Evolutionary conservation across 805 yeast species (phyloP).

Genomic region (Cyberlindnera maclurae): DNA sequence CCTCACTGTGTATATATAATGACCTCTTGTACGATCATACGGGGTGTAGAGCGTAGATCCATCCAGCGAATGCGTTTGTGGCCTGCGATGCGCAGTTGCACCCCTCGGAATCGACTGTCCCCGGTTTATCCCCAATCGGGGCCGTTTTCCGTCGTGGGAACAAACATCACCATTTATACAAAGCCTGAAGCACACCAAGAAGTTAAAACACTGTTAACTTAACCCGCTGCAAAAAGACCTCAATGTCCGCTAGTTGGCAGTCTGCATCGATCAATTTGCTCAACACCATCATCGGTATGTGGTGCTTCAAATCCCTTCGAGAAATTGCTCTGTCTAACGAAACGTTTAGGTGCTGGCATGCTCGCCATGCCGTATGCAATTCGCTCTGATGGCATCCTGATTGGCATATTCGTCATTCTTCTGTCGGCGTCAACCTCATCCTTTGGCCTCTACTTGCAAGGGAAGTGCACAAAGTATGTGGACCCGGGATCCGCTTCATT

Average conservation of each 20-base stretch:
- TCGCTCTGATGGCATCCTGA: slow-evolving; percentile 54
- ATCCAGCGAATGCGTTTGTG: not conserved
- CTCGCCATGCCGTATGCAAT: slow-evolving; percentile 68
- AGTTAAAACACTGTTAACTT: too few relatives aligned
- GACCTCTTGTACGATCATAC: slow-evolving; percentile 1
- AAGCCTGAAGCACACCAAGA: too few relatives aligned
- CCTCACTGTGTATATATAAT: not conserved
- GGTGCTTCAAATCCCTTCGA: not conserved
- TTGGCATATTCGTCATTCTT: slow-evolving; percentile 50
- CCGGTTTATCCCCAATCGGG: too few relatives aligned
- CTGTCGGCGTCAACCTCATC: slow-evolving; percentile 65
- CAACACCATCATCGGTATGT: slow-evolving; percentile 43
- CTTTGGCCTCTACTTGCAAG: slow-evolving; percentile 59
- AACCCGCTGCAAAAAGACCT: too few relatives aligned
- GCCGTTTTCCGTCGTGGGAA: too few relatives aligned
- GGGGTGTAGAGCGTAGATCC: not conserved
- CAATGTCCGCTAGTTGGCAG: slow-evolving; percentile 29
- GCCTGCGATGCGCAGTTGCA: too few relatives aligned
- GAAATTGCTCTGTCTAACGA: slow-evolving; percentile 2
- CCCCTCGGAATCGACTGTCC: too few relatives aligned
- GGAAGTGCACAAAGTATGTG: slow-evolving; percentile 47
- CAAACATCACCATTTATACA: too few relatives aligned
- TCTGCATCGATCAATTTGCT: slow-evolving; percentile 47
- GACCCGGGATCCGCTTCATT: slow-evolving; percentile 54
- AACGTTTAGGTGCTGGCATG: slow-evolving; percentile 48